Conservation (phyloP, 148 eudicot genomes). For the Hydrangea macrophylla region DNA sequence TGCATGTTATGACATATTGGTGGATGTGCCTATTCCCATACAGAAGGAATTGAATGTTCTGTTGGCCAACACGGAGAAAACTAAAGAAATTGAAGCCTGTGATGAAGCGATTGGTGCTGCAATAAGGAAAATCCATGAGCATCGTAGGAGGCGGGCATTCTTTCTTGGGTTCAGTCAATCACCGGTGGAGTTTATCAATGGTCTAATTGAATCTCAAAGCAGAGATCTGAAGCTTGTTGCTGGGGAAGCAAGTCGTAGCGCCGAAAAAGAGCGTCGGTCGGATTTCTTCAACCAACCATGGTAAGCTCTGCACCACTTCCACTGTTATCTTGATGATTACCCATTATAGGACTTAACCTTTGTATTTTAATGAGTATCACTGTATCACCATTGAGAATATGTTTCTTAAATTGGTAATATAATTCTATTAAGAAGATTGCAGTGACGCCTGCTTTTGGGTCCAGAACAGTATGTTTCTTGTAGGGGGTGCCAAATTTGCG, state of each 20-base stretch:
- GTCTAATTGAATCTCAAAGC: constrained; percentile 79
- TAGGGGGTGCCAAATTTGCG: no score
- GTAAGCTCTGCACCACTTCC: constrained; percentile 38
- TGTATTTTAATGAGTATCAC: no score
- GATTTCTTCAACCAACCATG: constrained; percentile 94
- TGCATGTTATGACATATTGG: constrained; percentile 87
- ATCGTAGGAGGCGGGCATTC: constrained; percentile 78
- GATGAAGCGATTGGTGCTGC: constrained; percentile 84
- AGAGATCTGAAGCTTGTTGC: constrained; percentile 75
- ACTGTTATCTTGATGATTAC: no score
- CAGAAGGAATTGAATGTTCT: constrained; percentile 80
- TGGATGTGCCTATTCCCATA: constrained; percentile 87
- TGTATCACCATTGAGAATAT: no score
- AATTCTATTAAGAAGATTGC: no score
- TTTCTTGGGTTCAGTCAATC: constrained; percentile 96
- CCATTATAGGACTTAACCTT: no score
- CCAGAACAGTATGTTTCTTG: no score
- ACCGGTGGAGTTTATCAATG: constrained; percentile 83
- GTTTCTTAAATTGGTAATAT: no score
- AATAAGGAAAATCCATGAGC: constrained; percentile 87
- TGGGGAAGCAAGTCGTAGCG: constrained; percentile 76
- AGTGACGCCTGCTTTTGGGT: no score
- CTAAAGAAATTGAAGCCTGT: constrained; percentile 77
- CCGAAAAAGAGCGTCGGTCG: constrained; percentile 76
- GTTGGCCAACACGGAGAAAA: constrained; percentile 80